Evolutionary conservation across 257 asterid genomes (phyloP).

Genomic region (Agastache rugosa): DNA sequence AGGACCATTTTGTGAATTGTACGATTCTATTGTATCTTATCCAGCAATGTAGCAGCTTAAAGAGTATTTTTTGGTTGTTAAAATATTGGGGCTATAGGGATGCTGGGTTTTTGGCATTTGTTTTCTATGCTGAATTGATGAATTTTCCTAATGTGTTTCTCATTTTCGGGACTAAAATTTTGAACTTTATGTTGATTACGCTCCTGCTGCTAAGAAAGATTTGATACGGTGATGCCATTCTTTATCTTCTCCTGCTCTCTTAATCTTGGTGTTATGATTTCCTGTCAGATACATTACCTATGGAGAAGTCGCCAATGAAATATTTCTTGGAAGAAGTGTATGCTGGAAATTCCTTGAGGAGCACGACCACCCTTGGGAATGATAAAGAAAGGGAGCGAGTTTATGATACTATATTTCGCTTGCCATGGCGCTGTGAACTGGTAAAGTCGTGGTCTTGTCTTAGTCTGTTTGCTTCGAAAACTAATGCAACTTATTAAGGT

Average conservation of each 20-base stretch:
- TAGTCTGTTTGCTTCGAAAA: constrained; percentile 22
- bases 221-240: neutral
- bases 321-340: constrained; percentile 89
- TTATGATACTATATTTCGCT: constrained; percentile 90
- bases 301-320: constrained; percentile 81
- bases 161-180: neutral
- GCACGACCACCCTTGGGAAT: constrained; percentile 77
- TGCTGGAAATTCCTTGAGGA: constrained; percentile 87
- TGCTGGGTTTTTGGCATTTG: constrained; percentile 12
- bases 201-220: constrained; percentile 11
- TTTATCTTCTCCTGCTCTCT: constrained; percentile 35
- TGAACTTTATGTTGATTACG: constrained; percentile 14
- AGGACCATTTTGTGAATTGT: neutral
- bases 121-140: constrained; percentile 12
- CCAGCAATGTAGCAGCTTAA: constrained; percentile 4
- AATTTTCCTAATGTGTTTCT: neutral
- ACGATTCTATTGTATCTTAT: constrained; percentile 1
- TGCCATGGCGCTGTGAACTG: constrained; percentile 99
- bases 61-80: neutral
- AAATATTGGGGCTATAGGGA: neutral
- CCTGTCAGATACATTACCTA: constrained; percentile 56
- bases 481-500: constrained; percentile 6
- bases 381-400: constrained; percentile 94
- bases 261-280: constrained; percentile 30
- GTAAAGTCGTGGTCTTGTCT: constrained; percentile 51